Evolutionary conservation across 768 basidiomycete genomes (phyloP).

Genomic region (Obba rivulosa): DNA sequence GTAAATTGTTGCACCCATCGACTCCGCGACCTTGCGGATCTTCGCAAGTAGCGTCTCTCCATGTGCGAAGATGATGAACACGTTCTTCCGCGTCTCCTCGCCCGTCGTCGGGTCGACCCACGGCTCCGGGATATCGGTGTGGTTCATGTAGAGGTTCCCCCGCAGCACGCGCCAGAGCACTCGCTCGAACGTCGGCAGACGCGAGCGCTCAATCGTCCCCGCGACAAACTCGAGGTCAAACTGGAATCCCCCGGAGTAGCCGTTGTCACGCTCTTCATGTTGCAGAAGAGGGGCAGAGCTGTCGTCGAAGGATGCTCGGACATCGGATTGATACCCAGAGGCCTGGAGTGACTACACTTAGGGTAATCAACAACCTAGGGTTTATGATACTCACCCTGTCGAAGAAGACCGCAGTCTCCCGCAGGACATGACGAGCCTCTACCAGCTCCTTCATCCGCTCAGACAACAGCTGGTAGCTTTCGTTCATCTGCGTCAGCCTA

Average conservation of each 20-base stretch:
- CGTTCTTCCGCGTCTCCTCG: conserved; percentile 88
- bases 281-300: conserved; percentile 86
- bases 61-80: conserved; percentile 99
- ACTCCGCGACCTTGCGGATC: conserved; percentile 97
- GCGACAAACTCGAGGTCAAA: conserved; percentile 98
- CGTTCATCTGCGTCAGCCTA: conserved; percentile 85
- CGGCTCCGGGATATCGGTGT: conserved; percentile 89
- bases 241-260: conserved; percentile 47
- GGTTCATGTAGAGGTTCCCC: conserved; percentile 99
- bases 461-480: conserved; percentile 83
- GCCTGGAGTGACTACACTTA: conserved; percentile 43
- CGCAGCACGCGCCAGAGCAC: conserved; percentile 97
- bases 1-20: conserved; percentile 97
- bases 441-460: conserved; percentile 82
- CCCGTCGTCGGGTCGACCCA: conserved; percentile 86
- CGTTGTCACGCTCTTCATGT: conserved; percentile 79
- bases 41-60: conserved; percentile 89
- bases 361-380: neutral
- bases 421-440: conserved; percentile 91
- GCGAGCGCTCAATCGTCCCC: conserved; percentile 90
- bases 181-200: conserved; percentile 91
- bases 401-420: conserved; percentile 96
- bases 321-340: conserved; percentile 70
- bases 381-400: conserved; percentile 51
- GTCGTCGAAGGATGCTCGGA: conserved; percentile 88